Base-by-base conservation (phyloP, 306 rosid species). In the Dicorynia guianensis region DNA sequence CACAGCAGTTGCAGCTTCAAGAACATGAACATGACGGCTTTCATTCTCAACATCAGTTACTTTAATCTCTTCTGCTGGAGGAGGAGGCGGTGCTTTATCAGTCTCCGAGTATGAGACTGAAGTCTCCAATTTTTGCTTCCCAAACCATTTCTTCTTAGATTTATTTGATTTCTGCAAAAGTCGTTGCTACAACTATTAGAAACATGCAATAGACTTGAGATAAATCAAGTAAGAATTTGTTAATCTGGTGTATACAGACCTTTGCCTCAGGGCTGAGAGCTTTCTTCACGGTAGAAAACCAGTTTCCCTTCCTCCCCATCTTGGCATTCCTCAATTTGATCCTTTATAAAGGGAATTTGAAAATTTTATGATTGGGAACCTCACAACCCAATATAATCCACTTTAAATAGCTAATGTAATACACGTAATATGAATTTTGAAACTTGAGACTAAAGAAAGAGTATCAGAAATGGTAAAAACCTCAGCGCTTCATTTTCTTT, bases 91-190 rank as follows among this genome's bases (percentile, higher is more conserved):
- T 50, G 83, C 69, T 36, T 74, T 70, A 60, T 76, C 87, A 25
- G 83, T 71, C 82, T 65, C 93, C 74, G 66, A 7, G 84, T 30
- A 25, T 7, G 96, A 63, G 7, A 79, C 90, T 7, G 84, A 71
- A 81, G 75, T 56, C 65, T 72, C 76, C 73, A 83, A 85, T 56
- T 92, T 90, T 64, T 89, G 87, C 86, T 92, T 96, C 83, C 99
- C 97, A 72, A 89, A 88, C 99, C 99, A 96, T 92, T 96, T 90
- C 96, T 92, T 90, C 86, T 92, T 96, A 38, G 96, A 90, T 63
- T 84, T 83, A 60, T 77, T 81, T 59, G 96, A 88, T 80, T 74
- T 85, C 98, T 96, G 81, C 62, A 67, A 17, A 40, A 66, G 11
- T 6, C 53, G 49, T 66, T 46, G 49, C 69, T 10, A 66, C 57